These are phyloP conservation scores for Glarea lozoyensis DNA, from an alignment of 495 filamentous ascomycete species.

Conservation along the genomic window DNA sequence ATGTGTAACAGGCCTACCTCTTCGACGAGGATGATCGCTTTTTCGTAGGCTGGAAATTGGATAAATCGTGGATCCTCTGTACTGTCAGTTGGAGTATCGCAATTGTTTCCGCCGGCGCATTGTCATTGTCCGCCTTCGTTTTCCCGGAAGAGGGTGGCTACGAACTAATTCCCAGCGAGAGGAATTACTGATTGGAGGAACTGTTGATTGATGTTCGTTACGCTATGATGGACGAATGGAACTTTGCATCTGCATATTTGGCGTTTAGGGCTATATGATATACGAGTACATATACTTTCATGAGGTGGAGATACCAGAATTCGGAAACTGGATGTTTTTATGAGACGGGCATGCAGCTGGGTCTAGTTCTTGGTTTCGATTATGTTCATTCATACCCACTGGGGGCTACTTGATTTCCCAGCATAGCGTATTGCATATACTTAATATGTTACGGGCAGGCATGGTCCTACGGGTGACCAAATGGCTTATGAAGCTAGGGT, in stretches of 20 bases:
- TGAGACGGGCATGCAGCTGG: too few species aligned
- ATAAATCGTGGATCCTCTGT: constrained; percentile 67
- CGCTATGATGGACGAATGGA: not conserved
- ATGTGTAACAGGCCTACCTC: constrained; percentile 55
- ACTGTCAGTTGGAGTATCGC: constrained; percentile 63
- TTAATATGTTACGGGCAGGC: too few species aligned
- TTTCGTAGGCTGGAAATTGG: constrained; percentile 75
- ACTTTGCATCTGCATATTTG: not conserved
- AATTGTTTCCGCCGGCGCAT: constrained; percentile 47
- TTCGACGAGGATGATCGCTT: constrained; percentile 83
- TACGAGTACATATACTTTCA: too few species aligned
- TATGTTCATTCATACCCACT: too few species aligned
- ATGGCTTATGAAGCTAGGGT: too few species aligned
- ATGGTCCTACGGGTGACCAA: too few species aligned
- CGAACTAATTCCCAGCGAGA: constrained; percentile 41
- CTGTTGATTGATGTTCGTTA: not conserved
- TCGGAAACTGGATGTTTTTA: too few species aligned
- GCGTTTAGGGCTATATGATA: not conserved
- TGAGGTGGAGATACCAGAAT: too few species aligned
- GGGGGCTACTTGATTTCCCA: too few species aligned
- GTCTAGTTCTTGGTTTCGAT: too few species aligned
- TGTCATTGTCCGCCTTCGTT: constrained; percentile 54
- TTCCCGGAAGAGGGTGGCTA: constrained; percentile 81
- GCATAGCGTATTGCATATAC: too few species aligned
- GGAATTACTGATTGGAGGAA: constrained; percentile 2